Evolutionary conservation across 2,329 filamentous ascomycete genomes (phyloP), one percentile per base, ranked within the genome.

Genomic region (Tolypocladium amazonense): DNA sequence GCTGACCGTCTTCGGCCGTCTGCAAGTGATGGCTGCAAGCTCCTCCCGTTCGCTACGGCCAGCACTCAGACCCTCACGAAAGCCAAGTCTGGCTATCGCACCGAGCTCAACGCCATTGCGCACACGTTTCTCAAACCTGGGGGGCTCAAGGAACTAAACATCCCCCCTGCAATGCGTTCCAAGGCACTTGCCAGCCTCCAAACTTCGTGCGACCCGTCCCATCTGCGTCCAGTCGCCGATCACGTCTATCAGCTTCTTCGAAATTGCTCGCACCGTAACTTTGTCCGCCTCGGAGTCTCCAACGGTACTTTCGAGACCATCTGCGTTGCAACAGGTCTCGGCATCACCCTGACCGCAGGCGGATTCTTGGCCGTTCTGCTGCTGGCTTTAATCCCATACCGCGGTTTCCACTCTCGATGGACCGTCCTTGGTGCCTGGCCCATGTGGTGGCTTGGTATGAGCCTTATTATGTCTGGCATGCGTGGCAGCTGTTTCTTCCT

Each of bases 201-300:
- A 25, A 63, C 64, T 7, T 47, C 45, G 14, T 73, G 73, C 7
- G 72, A 77, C 59, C 76, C 77, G 0, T 64, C 65, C 5, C 67
- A 73, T 58, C 71, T 80, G n/a, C 63, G 64, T 25, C 76, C 77
- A 25, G 68, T 79, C 7, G 77, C 76, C 37, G 76, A 79, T 60
- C 77, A 80, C 66, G 73, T 76, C 43, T 77, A 79, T 64, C 67
- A 72, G 38, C 73, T 80, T 37, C 72, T 80, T 23, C 74, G 72
- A 60, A 78, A 76, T 67, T 79, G 78, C 70, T 80, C 77, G 25
- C 72, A 79, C 65, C 73, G 78, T 58, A 76, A 78, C 67, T 79
- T 84, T 63, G 72, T 82, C 54, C 77, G 80, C 45, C 73, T 84
- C 8, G 81, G 80, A 61, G 77, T 82, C 39, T 79, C 75, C 65